These are phyloP conservation scores for Aegilops bicornis DNA, from an alignment of 176 grass and related monocot species.

Conservation along the genomic window DNA sequence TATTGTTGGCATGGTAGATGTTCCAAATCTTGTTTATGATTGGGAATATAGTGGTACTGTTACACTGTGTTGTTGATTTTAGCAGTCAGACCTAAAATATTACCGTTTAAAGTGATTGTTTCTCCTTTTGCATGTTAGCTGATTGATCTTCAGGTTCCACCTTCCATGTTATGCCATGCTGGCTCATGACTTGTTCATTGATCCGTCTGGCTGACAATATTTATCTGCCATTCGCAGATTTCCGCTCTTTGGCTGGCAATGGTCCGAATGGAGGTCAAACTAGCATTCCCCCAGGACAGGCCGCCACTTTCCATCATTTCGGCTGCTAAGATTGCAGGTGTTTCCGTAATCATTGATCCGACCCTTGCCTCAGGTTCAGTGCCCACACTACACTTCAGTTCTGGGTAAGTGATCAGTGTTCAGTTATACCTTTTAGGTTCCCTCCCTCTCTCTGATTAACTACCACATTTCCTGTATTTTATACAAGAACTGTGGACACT, in stretches of 20 bases:
- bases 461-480: not conserved
- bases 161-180: no score
- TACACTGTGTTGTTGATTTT: no score
- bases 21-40: no score
- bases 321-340: no score
- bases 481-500: not conserved
- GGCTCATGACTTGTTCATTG: not conserved
- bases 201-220: not conserved
- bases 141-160: no score
- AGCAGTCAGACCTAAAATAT: no score
- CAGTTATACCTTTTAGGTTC: not conserved
- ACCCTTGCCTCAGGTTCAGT: conserved; percentile 49
- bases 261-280: conserved; percentile 36
- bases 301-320: no score
- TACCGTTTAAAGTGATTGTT: no score
- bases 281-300: no score
- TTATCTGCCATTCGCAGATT: not conserved
- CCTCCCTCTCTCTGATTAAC: not conserved
- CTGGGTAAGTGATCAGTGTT: conserved; percentile 38
- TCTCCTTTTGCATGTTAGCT: no score
- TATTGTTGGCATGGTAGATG: no score
- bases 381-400: conserved; percentile 48
- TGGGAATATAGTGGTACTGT: no score
- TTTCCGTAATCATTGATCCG: not conserved
- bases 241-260: not conserved